Percentiles rank a stretch among this genome's conserved stretches.
Evolutionary conservation across 192 early-diverging fungal genomes (phyloP).

Genomic region (Backusella australiensis): DNA sequence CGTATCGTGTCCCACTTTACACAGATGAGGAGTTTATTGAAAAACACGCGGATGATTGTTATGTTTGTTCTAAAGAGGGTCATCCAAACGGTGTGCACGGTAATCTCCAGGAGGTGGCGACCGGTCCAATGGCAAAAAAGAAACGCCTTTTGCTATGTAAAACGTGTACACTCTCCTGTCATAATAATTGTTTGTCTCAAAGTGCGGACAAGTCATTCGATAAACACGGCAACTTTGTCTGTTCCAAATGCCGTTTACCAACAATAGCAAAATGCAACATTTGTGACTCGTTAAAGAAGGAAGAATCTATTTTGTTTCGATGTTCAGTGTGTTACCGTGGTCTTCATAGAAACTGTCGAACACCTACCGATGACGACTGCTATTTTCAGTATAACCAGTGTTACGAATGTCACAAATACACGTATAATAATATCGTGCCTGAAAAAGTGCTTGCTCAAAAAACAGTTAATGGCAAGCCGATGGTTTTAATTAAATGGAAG

Average conservation of each 20-base stretch:
- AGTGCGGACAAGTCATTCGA: background rate
- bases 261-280: background rate
- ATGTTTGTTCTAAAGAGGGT: background rate
- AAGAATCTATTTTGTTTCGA: background rate
- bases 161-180: background rate
- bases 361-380: background rate
- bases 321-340: background rate
- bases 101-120: background rate
- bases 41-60: background rate
- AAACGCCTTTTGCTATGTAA: background rate
- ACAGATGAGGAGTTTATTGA: background rate
- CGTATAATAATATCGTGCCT: background rate
- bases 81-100: background rate
- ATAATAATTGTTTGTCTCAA: constrained; percentile 5
- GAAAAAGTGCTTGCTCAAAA: background rate
- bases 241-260: background rate
- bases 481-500: constrained; percentile 49
- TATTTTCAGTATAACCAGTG: constrained; percentile 18
- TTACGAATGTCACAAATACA: background rate
- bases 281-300: background rate
- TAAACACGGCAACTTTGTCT: constrained; percentile 17
- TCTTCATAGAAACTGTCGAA: background rate
- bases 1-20: background rate
- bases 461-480: background rate
- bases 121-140: background rate